Base-by-base conservation (phyloP, 2,329 filamentous ascomycete species). In the Pestalotiopsis sp. region DNA sequence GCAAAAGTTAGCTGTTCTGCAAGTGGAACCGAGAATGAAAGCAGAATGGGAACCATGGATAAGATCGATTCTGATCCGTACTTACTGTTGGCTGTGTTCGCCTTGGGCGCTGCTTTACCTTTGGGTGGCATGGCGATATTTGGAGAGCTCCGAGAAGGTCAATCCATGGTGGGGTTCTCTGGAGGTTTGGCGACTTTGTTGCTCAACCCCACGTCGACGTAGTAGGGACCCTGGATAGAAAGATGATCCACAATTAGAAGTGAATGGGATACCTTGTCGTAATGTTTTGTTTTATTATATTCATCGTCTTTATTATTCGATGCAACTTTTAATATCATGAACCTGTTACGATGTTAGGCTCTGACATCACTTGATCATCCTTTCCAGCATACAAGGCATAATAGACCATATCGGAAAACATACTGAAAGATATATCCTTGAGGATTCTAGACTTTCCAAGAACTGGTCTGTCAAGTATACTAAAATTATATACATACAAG, bases 11-110 rank as follows among this genome's bases (percentile, higher is more conserved):
- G 61, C 27, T 61, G 52, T 7, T 9, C 31, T 71, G 66, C 68
- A 68, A 25, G 56, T n/a, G 13, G 23, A 14, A 7, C 6, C 2
- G n/a, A 2, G 0, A 20, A 9, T 14, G n/a, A 4, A 38, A 31
- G 59, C 14, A 41, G n/a, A 20, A 9, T 17, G 38, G n/a, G n/a
- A n/a, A n/a, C n/a, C n/a, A n/a, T n/a, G n/a, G n/a, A n/a, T n/a
- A n/a, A n/a, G n/a, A n/a, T n/a, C n/a, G 27, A 67, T 61, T 65
- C 69, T 58, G 61, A 65, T 66, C n/a, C 68, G 61, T 25, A 70
- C 75, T 74, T 72, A 77, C 76, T 62, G 71, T 76, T 75, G 38
- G 70, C 67, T 67, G 72, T 70, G 71, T 77, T 78, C 27, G 73
- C 74, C 69, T 74, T 75, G 57, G 72, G 71, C 67, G 58, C 72